phyloP scores from a whole-genome alignment of 2,329 filamentous ascomycete species.

The Fusarium tuaranense region DNA sequence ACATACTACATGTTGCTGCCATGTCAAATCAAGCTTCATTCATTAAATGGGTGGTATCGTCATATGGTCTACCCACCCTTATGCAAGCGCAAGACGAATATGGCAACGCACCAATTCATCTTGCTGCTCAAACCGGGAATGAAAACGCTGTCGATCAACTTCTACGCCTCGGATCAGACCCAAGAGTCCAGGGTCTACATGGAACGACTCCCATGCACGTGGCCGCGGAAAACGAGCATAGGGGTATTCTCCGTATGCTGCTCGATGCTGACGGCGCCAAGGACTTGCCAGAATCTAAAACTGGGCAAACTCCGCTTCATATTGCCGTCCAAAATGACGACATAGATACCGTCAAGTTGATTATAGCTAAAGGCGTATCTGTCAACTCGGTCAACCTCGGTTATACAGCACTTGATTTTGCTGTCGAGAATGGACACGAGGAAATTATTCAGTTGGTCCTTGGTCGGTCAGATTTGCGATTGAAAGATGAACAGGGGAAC shows the following conservation, averaged over 20 bases:
- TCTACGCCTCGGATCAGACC: neutral
- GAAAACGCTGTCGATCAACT: neutral
- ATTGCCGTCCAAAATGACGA: neutral
- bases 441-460: too few relatives aligned
- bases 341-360: too few relatives aligned
- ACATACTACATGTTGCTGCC: neutral
- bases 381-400: too few relatives aligned
- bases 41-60: neutral
- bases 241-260: neutral
- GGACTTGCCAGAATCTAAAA: neutral
- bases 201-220: neutral
- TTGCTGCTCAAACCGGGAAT: neutral
- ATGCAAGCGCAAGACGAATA: neutral
- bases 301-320: neutral
- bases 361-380: too few relatives aligned
- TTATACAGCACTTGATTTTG: too few relatives aligned
- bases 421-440: too few relatives aligned
- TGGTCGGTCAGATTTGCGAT: too few relatives aligned
- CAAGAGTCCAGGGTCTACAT: fast-evolving
- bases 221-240: neutral
- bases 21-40: neutral
- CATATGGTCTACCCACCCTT: neutral
- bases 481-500: too few relatives aligned
- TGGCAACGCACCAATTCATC: neutral
- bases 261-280: neutral